These are phyloP conservation scores for Lactarius sanguifluus DNA, from an alignment of 768 basidiomycete species.

Conservation along the genomic window DNA sequence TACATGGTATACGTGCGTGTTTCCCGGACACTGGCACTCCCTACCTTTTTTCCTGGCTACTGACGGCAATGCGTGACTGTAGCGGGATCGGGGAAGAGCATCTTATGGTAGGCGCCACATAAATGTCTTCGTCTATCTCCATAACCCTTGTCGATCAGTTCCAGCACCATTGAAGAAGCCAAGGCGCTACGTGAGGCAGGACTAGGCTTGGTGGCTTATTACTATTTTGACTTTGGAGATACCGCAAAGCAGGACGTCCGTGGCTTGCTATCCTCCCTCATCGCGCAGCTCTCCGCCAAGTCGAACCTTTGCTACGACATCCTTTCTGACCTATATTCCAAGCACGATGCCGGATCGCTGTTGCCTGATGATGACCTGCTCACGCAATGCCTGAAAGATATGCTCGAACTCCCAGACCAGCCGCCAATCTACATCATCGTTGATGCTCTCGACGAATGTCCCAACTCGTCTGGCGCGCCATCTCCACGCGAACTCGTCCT, in stretches of 20 bases:
- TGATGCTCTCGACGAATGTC: slow-evolving; percentile 19
- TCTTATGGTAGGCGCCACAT: background rate
- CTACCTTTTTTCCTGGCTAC: background rate
- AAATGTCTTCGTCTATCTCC: background rate
- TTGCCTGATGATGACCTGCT: background rate
- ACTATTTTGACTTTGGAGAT: slow-evolving; percentile 20
- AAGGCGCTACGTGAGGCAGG: background rate
- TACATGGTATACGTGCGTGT: slow-evolving; percentile 17
- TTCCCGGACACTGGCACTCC: background rate
- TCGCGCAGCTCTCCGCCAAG: slow-evolving; percentile 8
- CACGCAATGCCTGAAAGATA: slow-evolving; percentile 4
- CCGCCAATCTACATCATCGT: slow-evolving; percentile 5
- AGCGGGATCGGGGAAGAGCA: slow-evolving; percentile 1
- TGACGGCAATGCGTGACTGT: background rate
- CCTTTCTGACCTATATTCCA: background rate
- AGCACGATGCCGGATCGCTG: background rate
- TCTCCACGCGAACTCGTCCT: slow-evolving; percentile 11
- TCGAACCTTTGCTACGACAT: slow-evolving; percentile 6
- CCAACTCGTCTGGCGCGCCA: background rate
- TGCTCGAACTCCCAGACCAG: slow-evolving; percentile 1
- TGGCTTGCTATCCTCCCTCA: slow-evolving; percentile 15
- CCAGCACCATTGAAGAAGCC: slow-evolving; percentile 9
- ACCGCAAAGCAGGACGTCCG: slow-evolving; percentile 8
- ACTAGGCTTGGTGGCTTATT: slow-evolving; percentile 12
- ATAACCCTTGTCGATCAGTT: background rate